Percentiles rank a stretch among this genome's conserved stretches.
Conservation (phyloP, 495 filamentous ascomycete species). For the Talaromyces thailandensis region DNA sequence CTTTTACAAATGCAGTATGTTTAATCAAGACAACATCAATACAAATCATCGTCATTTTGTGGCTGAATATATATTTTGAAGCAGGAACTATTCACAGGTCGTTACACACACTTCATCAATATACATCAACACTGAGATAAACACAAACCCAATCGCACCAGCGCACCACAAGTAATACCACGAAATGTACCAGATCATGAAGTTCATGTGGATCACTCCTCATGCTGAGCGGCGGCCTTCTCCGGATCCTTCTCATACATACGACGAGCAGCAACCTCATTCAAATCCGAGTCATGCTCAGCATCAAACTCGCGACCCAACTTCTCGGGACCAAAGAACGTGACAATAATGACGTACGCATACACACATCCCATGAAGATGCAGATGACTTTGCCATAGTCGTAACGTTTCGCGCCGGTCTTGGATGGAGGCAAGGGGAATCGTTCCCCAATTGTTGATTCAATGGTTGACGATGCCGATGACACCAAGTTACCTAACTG, state of each 20-base stretch:
- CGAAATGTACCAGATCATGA: not conserved
- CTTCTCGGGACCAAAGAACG: slow-evolving; percentile 70
- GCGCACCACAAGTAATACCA: not conserved
- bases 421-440: slow-evolving; percentile 58
- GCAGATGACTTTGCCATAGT: slow-evolving; percentile 85
- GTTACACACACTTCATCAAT: not conserved
- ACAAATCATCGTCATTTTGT: not conserved
- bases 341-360: slow-evolving; percentile 67
- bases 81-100: not conserved
- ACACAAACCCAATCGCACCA: not conserved
- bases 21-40: not conserved
- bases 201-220: not conserved
- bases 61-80: not conserved
- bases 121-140: not conserved
- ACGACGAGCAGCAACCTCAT: slow-evolving; percentile 38
- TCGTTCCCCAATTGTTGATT: slow-evolving; percentile 69
- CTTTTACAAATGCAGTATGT: not conserved
- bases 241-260: slow-evolving; percentile 6
- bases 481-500: slow-evolving; percentile 81
- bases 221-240: not conserved
- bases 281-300: slow-evolving; percentile 54
- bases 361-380: slow-evolving; percentile 95
- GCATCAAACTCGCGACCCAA: slow-evolving; percentile 58
- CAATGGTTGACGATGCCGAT: slow-evolving; percentile 73
- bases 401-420: slow-evolving; percentile 44